Evolutionary conservation across 2,329 filamentous ascomycete species (phyloP).

Genomic region (Sclerotinia sclerotiorum): DNA sequence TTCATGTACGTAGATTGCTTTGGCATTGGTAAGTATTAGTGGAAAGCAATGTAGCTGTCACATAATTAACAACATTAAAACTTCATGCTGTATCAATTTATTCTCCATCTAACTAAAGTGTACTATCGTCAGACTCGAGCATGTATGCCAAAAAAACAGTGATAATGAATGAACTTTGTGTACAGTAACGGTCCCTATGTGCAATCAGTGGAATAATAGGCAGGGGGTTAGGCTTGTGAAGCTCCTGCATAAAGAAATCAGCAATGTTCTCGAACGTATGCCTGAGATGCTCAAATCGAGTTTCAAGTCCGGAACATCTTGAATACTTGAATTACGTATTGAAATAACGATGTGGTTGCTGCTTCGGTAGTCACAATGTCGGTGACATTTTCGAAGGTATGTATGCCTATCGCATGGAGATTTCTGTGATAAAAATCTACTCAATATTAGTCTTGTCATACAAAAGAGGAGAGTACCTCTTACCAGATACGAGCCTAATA

Average conservation of each 20-base stretch:
- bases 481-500: constrained; percentile 38
- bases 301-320: background rate
- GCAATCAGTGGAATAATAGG: constrained; percentile 35
- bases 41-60: background rate
- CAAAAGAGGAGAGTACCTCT: constrained; percentile 4
- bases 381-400: constrained; percentile 9
- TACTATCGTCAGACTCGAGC: background rate
- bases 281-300: constrained; percentile 18
- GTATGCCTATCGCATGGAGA: constrained; percentile 20
- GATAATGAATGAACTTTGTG: constrained; percentile 21
- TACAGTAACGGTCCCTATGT: constrained; percentile 35
- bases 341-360: constrained; percentile 1
- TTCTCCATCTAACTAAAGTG: constrained; percentile 15
- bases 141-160: constrained; percentile 5
- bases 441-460: constrained; percentile 2
- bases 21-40: background rate
- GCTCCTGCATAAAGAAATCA: constrained; percentile 38
- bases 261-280: constrained; percentile 32
- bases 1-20: background rate
- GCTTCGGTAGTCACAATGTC: background rate
- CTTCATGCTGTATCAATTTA: constrained; percentile 4
- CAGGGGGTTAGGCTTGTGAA: constrained; percentile 23
- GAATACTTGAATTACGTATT: constrained; percentile 13
- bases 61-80: background rate
- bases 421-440: constrained; percentile 26